Base-by-base conservation (phyloP, 2,329 filamentous ascomycete species). In the Fusarium nanum region DNA sequence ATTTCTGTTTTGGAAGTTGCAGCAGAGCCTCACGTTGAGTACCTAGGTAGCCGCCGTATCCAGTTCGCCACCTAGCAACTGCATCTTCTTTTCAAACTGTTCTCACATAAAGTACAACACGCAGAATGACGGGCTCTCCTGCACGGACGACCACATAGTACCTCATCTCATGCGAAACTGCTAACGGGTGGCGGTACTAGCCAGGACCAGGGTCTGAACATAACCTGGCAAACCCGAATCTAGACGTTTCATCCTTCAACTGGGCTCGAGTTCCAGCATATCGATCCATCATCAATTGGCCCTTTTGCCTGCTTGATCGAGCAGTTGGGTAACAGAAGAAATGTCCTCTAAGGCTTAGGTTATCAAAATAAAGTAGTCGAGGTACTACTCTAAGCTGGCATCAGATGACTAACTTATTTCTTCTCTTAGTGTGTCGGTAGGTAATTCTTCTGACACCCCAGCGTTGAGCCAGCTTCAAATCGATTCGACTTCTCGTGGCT, bases 231-330 rank as follows among this genome's bases (percentile, higher is more conserved):
- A 70, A 57, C 67, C 42, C 64, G 54, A 58, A 68, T 67, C 68
- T 61, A 49, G 68, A 64, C 52, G 74, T 76, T 76, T 76, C 74
- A 76, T 76, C 72, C 42, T 56, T 66, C 60, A 64, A 61, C 63
- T 57, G 57, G 65, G 68, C 59, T 58, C 49, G 45, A 49, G 62
- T 44, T 55, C 45, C 45, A 64, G 27, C 44, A 64, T 44, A 30
- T 52, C 32, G 22, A 52, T 50, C 27, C 37, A n/a, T 42, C 44
- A 54, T 55, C 34, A 61, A 55, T 64, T 73, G 56, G 55, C 63
- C 65, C 52, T 61, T 57, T 48, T 71, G 44, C 59, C 56, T 53
- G 56, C 53, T 53, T 28, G 54, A 57, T 52, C 49, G 34, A n/a
- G n/a, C 20, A 41, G 18, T 37, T 37, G 6, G 3, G 10, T n/a